Base-by-base conservation (phyloP, 257 asterid genomes). In the Scutellaria galericulata region DNA sequence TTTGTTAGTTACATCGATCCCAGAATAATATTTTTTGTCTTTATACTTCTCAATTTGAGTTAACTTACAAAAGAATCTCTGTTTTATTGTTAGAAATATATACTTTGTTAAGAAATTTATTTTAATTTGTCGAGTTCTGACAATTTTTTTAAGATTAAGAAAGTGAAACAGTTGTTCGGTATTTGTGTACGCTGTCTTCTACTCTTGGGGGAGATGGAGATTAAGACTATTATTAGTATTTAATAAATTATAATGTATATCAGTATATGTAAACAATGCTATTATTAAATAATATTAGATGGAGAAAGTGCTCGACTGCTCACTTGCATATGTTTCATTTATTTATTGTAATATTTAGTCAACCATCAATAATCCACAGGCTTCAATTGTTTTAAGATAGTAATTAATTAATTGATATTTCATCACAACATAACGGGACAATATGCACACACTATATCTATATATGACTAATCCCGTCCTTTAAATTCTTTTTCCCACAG, bases 351-450 rank as follows among this genome's bases (percentile, higher is more conserved):
- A 31, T 75, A 54, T 65, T 55, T 76, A 78, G 89, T 84, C 87
- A 86, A 82, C 92, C 78, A 73, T 75, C n/a, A 54, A 48, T 72
- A 47, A 64, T 52, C 68, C 22, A 69, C 24, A 68, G n/a, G 51
- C 61, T 66, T 64, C 52, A 9, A 11, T 18, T 50, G 70, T 15
- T 57, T 70, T 40, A 15, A 11, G 46, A 68, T 15, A 50, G 37
- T 9, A 4, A 55, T 37, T 60, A 66, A 39, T 58, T 27, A 9
- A 50, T 20, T 56, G 12, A 50, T 58, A 22, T 10, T 35, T 27
- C 9, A 45, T 50, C 70, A 35, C 0, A 64, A 48, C 18, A 18
- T 18, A 18, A 70, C 50, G 46, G 8, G 62, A 70, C 68, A 76
- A 44, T 70, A 11, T 66, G 6, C 31, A 5, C 22, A 51, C 22